phyloP scores from a whole-genome alignment of 192 early-diverging fungal species.

The Linnemannia elongata region DNA sequence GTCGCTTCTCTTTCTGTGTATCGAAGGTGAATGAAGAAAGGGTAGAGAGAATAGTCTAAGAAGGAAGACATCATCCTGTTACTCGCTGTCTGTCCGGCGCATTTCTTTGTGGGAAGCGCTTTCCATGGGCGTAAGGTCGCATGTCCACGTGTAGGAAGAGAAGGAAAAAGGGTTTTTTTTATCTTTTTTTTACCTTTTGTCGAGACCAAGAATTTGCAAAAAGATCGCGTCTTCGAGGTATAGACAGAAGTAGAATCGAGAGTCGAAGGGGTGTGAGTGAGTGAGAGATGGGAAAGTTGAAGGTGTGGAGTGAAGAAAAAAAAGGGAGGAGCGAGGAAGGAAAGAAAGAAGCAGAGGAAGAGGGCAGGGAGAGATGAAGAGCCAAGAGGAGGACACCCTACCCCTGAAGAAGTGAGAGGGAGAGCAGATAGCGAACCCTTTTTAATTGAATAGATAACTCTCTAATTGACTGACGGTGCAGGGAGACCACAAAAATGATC shows the following conservation, averaged over 20 bases:
- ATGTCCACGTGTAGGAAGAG: not conserved
- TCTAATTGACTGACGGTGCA: no score
- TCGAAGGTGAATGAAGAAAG: not conserved
- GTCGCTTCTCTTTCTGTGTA: not conserved
- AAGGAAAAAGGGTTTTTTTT: not conserved
- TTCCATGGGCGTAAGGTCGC: not conserved
- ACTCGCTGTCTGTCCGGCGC: slow-evolving; percentile 6
- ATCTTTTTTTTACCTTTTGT: slow-evolving; percentile 1
- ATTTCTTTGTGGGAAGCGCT: slow-evolving; percentile 7
- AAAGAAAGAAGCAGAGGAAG: not conserved
- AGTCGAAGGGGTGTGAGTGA: not conserved
- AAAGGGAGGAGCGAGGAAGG: not conserved
- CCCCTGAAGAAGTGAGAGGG: not conserved
- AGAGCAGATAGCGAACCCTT: not conserved
- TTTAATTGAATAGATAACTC: no score
- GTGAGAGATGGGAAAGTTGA: not conserved
- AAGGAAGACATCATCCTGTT: slow-evolving; percentile 2
- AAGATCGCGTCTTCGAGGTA: not conserved
- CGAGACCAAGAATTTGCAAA: slow-evolving; percentile 1
- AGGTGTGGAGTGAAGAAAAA: not conserved
- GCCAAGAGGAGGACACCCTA: not conserved
- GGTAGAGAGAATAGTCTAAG: not conserved
- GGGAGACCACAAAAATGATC: no score
- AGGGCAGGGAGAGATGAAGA: no score
- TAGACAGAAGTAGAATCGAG: not conserved